Conservation (phyloP, 2,329 filamentous ascomycete genomes). For the Bipolaris zeicola region DNA sequence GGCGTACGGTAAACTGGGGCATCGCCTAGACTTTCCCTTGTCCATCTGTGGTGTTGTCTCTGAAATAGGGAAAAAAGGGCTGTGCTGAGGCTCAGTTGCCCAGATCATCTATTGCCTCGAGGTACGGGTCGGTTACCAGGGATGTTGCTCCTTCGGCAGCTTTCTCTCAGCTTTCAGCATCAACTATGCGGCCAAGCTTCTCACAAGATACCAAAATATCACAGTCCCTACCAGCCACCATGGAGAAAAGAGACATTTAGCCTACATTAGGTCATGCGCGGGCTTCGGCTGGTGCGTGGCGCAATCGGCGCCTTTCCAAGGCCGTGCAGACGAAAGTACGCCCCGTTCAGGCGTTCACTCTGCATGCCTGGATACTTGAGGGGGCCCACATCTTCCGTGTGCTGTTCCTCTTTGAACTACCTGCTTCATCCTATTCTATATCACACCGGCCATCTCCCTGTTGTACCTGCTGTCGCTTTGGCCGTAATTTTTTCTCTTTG, state of each 20-base stretch:
- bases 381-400: constrained; percentile 6
- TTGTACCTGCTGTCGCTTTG: constrained; percentile 13
- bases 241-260: constrained; percentile 10
- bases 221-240: constrained; percentile 18
- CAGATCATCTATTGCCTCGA: constrained; percentile 16
- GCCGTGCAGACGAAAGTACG: constrained; percentile 13
- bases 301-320: constrained; percentile 4
- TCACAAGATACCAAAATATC: constrained; percentile 23
- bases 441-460: constrained; percentile 6
- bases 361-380: not conserved
- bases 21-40: constrained; percentile 2
- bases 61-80: constrained; percentile 6
- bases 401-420: constrained; percentile 15
- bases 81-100: constrained; percentile 18
- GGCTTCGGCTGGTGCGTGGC: constrained; percentile 13
- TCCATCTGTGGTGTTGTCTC: not conserved
- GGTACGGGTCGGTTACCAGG: constrained; percentile 7
- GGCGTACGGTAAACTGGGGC: not conserved
- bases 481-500: constrained; percentile 7
- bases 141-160: constrained; percentile 24
- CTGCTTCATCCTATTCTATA: constrained; percentile 13
- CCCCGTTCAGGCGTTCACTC: constrained; percentile 17
- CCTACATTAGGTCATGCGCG: constrained; percentile 8
- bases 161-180: constrained; percentile 20
- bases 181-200: constrained; percentile 23